Evolutionary conservation across 2,329 filamentous ascomycete species (phyloP).

Genomic region (Colletotrichum lupini): DNA sequence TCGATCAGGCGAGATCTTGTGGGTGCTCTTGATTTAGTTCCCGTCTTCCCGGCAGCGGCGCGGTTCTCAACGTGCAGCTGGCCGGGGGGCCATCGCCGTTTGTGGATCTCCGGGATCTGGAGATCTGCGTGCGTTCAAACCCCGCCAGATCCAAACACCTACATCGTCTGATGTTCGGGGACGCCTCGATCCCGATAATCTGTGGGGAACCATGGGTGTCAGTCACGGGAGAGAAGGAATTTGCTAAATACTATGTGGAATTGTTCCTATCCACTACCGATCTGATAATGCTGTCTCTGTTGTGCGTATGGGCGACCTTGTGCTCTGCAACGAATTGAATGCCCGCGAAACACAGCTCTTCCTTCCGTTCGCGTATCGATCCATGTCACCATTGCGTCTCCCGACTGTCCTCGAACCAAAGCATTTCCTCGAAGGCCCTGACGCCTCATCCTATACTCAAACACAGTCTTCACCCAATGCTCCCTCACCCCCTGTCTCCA

Average conservation of each 20-base stretch:
- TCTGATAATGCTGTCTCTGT: neutral
- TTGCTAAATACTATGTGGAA: neutral
- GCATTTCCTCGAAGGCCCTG: neutral
- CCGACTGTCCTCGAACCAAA: neutral
- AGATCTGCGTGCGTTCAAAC: slow-evolving; percentile 18
- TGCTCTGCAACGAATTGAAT: neutral
- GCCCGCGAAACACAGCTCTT: neutral
- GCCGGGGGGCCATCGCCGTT: slow-evolving; percentile 2
- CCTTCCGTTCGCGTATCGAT: neutral
- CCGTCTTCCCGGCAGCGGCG: slow-evolving; percentile 19
- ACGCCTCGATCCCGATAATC: neutral
- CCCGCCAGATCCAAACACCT: slow-evolving; percentile 21
- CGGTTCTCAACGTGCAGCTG: neutral
- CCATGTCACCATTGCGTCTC: neutral
- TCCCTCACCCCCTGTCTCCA: neutral
- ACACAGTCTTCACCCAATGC: neutral
- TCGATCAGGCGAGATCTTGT: slow-evolving; percentile 19
- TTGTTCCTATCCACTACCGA: neutral
- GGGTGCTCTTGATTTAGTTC: slow-evolving; percentile 7
- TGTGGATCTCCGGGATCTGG: slow-evolving; percentile 29
- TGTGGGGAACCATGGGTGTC: neutral
- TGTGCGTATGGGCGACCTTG: neutral
- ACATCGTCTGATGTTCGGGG: slow-evolving; percentile 19
- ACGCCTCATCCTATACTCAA: neutral
- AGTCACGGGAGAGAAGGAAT: neutral